A percentile compares a stretch with the other conserved stretches of the same genome.
Conservation (phyloP, 192 early-diverging fungal genomes). For the Linnemannia exigua region DNA sequence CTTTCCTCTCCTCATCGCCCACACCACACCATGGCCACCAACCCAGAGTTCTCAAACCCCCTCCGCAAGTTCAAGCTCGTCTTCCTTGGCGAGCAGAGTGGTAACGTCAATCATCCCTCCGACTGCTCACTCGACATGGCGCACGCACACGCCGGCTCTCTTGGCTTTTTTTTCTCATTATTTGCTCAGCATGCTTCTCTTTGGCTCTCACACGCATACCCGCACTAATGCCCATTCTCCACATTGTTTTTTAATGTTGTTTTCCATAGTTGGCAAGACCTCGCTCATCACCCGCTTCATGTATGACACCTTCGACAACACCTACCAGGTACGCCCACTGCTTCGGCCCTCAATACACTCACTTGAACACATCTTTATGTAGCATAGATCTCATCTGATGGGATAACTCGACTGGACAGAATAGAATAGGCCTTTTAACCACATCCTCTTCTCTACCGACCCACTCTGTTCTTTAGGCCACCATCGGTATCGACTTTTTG, state of each 20-base stretch:
- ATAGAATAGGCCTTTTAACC: background rate
- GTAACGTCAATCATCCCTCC: slow-evolving; percentile 66
- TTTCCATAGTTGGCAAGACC: slow-evolving; percentile 90
- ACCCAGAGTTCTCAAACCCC: slow-evolving; percentile 69
- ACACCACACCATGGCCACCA: slow-evolving; percentile 35
- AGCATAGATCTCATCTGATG: background rate
- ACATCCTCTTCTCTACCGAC: slow-evolving; percentile 9
- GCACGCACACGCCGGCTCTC: background rate
- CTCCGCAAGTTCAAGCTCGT: slow-evolving; percentile 98
- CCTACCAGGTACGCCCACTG: slow-evolving; percentile 79
- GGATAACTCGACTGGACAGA: background rate
- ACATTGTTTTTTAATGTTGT: background rate
- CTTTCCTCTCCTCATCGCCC: background rate
- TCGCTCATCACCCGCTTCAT: slow-evolving; percentile 99
- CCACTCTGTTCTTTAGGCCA: slow-evolving; percentile 80
- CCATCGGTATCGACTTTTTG: slow-evolving; percentile 99
- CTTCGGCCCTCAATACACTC: background rate
- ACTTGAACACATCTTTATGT: background rate
- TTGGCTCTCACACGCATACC: background rate
- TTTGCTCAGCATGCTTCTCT: background rate
- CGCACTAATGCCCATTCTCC: background rate
- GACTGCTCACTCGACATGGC: background rate
- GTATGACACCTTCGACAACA: slow-evolving; percentile 99
- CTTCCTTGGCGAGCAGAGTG: slow-evolving; percentile 99
- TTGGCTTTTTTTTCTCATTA: background rate